Conservation (phyloP, 2,329 filamentous ascomycete species). For the Colletotrichum tofieldiae region DNA sequence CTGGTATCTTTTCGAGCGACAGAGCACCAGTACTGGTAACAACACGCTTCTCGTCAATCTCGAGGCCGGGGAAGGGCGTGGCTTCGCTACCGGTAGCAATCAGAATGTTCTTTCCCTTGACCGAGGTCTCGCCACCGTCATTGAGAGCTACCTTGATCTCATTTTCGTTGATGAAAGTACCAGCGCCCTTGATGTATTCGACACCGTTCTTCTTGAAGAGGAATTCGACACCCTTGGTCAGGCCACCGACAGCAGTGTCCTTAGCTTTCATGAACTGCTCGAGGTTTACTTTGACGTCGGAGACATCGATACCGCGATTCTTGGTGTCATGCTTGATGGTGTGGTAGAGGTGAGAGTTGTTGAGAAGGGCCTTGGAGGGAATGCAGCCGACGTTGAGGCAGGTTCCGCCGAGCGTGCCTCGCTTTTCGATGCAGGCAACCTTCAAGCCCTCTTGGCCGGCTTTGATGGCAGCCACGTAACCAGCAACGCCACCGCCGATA, state of each 20-base stretch:
- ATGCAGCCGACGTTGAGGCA: slow-evolving; percentile 99
- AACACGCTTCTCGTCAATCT: slow-evolving; percentile 97
- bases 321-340: slow-evolving; percentile 97
- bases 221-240: slow-evolving; percentile 98
- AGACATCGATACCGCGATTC: slow-evolving; percentile 96
- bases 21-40: slow-evolving; percentile 97
- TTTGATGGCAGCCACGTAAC: slow-evolving; percentile 99
- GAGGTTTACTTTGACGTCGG: slow-evolving; percentile 97
- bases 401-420: slow-evolving; percentile 93
- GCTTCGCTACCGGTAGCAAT: slow-evolving; percentile 97
- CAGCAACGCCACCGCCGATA: slow-evolving; percentile 97
- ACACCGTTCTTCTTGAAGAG: slow-evolving; percentile 99
- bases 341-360: slow-evolving; percentile 99
- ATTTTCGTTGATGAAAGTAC: slow-evolving; percentile 89
- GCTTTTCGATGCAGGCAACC: slow-evolving; percentile 98
- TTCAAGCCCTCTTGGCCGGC: slow-evolving; percentile 97
- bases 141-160: slow-evolving; percentile 91
- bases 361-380: slow-evolving; percentile 98
- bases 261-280: slow-evolving; percentile 98
- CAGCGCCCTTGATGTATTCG: slow-evolving; percentile 96
- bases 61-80: slow-evolving; percentile 95
- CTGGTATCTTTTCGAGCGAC: slow-evolving; percentile 89
- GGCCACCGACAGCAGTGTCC: slow-evolving; percentile 87
- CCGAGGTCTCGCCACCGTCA: slow-evolving; percentile 90
- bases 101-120: slow-evolving; percentile 96